Percentiles rank a stretch among this genome's conserved stretches.
These are phyloP conservation scores for Boletus hoseneyae DNA, from an alignment of 1,284 basidiomycete genomes.

Conservation along the genomic window DNA sequence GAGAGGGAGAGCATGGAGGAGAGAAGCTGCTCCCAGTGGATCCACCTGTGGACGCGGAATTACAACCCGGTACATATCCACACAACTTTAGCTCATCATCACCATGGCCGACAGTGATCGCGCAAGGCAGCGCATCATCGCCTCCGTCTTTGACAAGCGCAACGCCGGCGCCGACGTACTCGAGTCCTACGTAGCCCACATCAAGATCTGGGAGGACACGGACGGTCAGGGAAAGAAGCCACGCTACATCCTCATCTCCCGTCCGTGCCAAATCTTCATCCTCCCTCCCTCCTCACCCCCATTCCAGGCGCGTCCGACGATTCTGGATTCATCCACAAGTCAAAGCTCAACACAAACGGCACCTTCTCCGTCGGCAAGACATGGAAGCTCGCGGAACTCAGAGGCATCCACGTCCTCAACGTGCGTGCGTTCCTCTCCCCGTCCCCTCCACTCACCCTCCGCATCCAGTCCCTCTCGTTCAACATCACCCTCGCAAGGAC, in stretches of 20 bases:
- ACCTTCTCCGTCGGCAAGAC: slow-evolving; percentile 98
- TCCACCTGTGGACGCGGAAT: no score
- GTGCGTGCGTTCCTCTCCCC: slow-evolving; percentile 38
- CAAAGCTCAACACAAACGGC: slow-evolving; percentile 92
- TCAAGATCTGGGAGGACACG: slow-evolving; percentile 88
- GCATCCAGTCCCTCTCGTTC: slow-evolving; percentile 59
- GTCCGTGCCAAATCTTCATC: slow-evolving; percentile 48
- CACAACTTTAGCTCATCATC: not conserved
- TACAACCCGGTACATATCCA: no score
- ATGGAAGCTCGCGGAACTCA: slow-evolving; percentile 84
- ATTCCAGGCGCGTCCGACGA: slow-evolving; percentile 59
- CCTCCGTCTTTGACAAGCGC: slow-evolving; percentile 77
- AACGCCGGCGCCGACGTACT: slow-evolving; percentile 59
- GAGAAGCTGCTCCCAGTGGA: not conserved
- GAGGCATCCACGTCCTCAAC: slow-evolving; percentile 71
- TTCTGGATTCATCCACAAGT: slow-evolving; percentile 86
- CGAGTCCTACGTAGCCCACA: slow-evolving; percentile 79
- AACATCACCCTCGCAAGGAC: slow-evolving; percentile 81
- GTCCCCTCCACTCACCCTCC: slow-evolving; percentile 5
- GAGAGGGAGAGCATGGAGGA: slow-evolving; percentile 13
- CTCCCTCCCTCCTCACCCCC: slow-evolving; percentile 14
- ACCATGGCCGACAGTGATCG: slow-evolving; percentile 55
- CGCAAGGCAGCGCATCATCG: slow-evolving; percentile 66
- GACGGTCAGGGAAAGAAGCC: slow-evolving; percentile 73
- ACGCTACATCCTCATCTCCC: slow-evolving; percentile 81